phyloP scores from a whole-genome alignment of 2,329 filamentous ascomycete genomes.

The Dothidotthia symphoricarpi region DNA sequence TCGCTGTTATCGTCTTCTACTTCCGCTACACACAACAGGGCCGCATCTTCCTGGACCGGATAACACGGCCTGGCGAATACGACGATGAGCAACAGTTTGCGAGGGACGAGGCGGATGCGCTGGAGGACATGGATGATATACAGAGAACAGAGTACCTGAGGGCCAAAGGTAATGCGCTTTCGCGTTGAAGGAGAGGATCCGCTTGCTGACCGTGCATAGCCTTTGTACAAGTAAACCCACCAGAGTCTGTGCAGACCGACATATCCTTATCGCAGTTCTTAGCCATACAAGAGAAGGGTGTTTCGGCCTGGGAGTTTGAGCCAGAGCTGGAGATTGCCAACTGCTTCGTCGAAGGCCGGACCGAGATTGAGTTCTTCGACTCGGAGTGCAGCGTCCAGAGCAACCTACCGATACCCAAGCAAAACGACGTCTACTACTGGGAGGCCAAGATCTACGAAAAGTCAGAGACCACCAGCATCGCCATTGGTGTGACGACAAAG shows the following conservation, averaged over 20 bases:
- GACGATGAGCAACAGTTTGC: constrained; percentile 96
- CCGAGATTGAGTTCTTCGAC: constrained; percentile 98
- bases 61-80: constrained; percentile 91
- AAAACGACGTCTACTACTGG: constrained; percentile 99
- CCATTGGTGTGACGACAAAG: constrained; percentile 93
- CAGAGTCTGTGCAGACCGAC: constrained; percentile 92
- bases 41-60: constrained; percentile 87
- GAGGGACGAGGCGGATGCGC: constrained; percentile 88
- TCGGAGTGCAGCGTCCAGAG: constrained; percentile 96
- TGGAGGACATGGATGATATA: constrained; percentile 95
- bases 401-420: constrained; percentile 94
- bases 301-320: constrained; percentile 99
- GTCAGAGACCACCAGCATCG: constrained; percentile 80
- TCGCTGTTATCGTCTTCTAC: constrained; percentile 84
- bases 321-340: constrained; percentile 98
- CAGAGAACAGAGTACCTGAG: constrained; percentile 85
- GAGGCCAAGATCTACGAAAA: constrained; percentile 99
- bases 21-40: constrained; percentile 87
- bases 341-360: constrained; percentile 94
- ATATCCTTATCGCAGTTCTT: constrained; percentile 97
- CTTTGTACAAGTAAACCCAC: constrained; percentile 89
- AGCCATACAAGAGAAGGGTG: constrained; percentile 97
- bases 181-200: not conserved
- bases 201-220: constrained; percentile 54
- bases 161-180: constrained; percentile 73